Base-by-base conservation (phyloP, 768 basidiomycete species). In the Pulveroboletus sp. region DNA sequence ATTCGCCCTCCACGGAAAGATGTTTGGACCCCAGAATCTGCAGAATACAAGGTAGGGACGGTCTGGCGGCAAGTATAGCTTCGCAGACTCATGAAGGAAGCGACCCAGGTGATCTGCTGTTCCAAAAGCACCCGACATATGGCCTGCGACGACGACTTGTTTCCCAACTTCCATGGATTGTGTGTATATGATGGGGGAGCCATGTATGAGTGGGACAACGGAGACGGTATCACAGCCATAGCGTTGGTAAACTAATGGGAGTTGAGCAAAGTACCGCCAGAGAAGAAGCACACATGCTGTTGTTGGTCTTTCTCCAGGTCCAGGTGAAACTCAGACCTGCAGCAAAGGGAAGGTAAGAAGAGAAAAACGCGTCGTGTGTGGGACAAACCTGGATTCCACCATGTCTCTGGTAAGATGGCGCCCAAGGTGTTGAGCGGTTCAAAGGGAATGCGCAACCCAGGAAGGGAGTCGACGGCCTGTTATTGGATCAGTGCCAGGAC, bases 281-380 rank as follows among this genome's bases (percentile, higher is more conserved):
- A 27, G 15, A 9, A 32, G 28, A 21, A 26, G 14, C 1, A 27
- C 9, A 24, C 52, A 21, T 38, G 51, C 60, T 27, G 21, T 60
- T 63, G 27, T 30, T 62, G 6, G 40, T 50, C 39, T 56, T 57
- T 48, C 58, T 60, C 62, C 58, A 63, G 31, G 52, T 50, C 61
- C 62, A 65, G 21, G 56, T 39, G 33, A 63, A 63, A 3, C 45
- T 15, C 3, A 46, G 6, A 10, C 62, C 59, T 62, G 5, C 12
- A 11, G 7, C 21, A 21, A 14, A n/a, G 15, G 28, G 33, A 39
- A 43, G 21, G 28, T 36, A 15, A 52, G 28, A 24, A 11, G 4
- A 28, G 31, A 35, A 21, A 46, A 5, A 21, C 21, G 37, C 5
- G 21, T 10, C 28, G 32, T 26, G 32, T 14, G 39, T 52, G 28